Evolutionary conservation across 139 green algal species (phyloP).

Genomic region (Microglena sp.): DNA sequence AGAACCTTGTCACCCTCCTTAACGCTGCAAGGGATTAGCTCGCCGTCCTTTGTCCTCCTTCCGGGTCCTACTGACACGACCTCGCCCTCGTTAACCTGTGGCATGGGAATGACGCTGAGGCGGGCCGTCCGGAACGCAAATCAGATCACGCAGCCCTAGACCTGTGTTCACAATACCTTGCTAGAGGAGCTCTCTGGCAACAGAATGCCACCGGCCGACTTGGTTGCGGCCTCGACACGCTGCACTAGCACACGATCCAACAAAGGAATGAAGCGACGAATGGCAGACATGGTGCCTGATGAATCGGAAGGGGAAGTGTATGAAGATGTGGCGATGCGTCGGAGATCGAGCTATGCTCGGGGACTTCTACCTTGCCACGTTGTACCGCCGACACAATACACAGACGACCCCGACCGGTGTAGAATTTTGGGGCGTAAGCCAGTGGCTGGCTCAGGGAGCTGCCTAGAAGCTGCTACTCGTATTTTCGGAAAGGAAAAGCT

Average conservation of each 20-base stretch:
- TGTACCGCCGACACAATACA: no score
- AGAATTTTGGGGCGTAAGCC: no score
- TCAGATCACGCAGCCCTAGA: no score
- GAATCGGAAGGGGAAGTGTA: neutral
- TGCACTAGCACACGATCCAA: conserved; percentile 82
- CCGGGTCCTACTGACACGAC: conserved; percentile 91
- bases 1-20: conserved; percentile 94
- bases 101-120: neutral
- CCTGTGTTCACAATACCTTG: conserved; percentile 42
- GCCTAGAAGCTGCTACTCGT: no score
- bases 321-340: no score
- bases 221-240: conserved; percentile 66
- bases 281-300: conserved; percentile 9
- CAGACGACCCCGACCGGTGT: no score
- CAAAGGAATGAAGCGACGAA: conserved; percentile 46
- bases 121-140: neutral
- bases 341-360: no score
- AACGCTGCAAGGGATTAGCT: conserved; percentile 66
- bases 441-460: no score
- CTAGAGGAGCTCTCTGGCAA: conserved; percentile 75
- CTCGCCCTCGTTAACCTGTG: conserved; percentile 80
- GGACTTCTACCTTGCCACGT: no score
- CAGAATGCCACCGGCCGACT: conserved; percentile 80
- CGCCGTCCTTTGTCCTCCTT: conserved; percentile 52
- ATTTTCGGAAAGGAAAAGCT: no score